phyloP scores from a whole-genome alignment of 345 rosid genomes.

The rapeseed (Brassica napus) region DNA sequence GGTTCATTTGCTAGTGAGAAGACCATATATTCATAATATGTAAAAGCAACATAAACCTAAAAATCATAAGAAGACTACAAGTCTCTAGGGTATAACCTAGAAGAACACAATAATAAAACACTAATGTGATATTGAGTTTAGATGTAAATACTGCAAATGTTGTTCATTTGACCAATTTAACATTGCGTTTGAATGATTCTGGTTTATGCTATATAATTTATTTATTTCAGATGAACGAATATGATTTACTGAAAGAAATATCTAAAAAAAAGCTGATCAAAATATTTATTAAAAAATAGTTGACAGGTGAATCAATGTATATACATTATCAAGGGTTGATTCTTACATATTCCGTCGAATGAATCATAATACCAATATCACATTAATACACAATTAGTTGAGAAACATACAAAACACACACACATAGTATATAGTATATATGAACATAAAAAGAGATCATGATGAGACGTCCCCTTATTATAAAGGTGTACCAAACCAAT shows the following conservation, averaged over 20 bases:
- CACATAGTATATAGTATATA: not conserved
- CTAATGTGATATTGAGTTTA: too few species aligned
- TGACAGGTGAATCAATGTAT: not conserved
- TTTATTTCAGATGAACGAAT: not conserved
- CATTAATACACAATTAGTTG: not conserved
- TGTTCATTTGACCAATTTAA: too few species aligned
- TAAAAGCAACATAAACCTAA: too few species aligned
- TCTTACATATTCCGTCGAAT: not conserved
- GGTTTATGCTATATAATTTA: too few species aligned
- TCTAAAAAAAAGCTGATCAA: not conserved
- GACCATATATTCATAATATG: too few species aligned
- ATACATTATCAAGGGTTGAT: not conserved
- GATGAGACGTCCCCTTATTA: not conserved
- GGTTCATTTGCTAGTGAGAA: too few species aligned
- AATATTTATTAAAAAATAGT: not conserved
- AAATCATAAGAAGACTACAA: too few species aligned
- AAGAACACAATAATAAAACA: too few species aligned
- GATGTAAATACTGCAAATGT: too few species aligned
- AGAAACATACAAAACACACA: not conserved
- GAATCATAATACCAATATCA: not conserved
- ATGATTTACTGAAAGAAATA: not conserved
- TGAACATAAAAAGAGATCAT: not conserved
- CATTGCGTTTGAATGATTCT: too few species aligned
- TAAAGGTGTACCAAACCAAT: not conserved
- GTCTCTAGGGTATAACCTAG: too few species aligned